Percentiles rank a stretch among this genome's conserved stretches.
Conservation (phyloP, 176 grass and related monocot species). For the Stipa capillata region DNA sequence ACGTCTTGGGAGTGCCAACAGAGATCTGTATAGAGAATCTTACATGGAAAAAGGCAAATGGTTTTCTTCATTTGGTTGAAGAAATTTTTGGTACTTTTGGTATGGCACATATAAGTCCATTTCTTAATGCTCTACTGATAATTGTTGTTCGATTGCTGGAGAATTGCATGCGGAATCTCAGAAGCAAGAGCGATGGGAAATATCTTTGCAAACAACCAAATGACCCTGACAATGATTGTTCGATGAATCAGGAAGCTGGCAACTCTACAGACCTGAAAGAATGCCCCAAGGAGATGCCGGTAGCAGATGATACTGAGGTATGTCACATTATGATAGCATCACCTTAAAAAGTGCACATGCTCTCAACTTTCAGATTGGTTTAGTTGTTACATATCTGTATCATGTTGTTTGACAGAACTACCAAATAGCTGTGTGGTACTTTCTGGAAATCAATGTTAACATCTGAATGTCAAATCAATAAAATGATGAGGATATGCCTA, state of each 20-base stretch:
- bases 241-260: conserved; percentile 6
- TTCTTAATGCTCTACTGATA: conserved; percentile 64
- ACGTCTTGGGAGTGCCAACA: conserved; percentile 39
- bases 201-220: conserved; percentile 30
- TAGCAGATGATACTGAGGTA: conserved; percentile 28
- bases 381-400: not conserved
- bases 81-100: conserved; percentile 77
- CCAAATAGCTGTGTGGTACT: not conserved
- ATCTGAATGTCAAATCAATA: not conserved
- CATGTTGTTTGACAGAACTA: not conserved
- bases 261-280: conserved; percentile 27
- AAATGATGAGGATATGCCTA: not conserved
- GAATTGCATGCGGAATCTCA: conserved; percentile 52
- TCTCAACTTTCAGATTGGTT: not conserved
- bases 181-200: not conserved
- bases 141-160: conserved; percentile 75
- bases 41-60: conserved; percentile 72
- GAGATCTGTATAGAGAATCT: conserved; percentile 45
- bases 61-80: conserved; percentile 85
- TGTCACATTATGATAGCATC: conserved; percentile 6
- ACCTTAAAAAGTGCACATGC: not conserved
- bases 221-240: not conserved
- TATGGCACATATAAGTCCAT: conserved; percentile 55
- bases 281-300: not conserved
- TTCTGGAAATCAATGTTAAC: not conserved